Evolutionary conservation across 2,329 filamentous ascomycete species (phyloP).

Genomic region (Talaromyces sp.): DNA sequence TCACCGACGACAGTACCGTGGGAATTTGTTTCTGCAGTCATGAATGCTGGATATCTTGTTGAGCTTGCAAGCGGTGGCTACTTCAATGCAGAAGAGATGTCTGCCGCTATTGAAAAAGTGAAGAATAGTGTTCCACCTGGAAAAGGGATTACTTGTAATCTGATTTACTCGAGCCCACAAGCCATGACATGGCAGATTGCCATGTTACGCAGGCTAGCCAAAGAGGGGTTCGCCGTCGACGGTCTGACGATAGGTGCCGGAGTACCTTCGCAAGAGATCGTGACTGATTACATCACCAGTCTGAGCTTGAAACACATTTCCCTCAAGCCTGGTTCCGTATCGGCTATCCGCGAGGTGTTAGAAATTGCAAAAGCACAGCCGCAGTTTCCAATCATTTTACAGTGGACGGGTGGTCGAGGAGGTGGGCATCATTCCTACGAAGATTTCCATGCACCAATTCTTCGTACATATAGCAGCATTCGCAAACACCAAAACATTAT

Average conservation of each 20-base stretch:
- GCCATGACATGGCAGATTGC: constrained; percentile 55
- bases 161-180: constrained; percentile 54
- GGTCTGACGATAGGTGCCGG: constrained; percentile 89
- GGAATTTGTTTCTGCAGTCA: constrained; percentile 87
- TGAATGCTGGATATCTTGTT: constrained; percentile 93
- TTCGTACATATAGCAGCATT: constrained; percentile 87
- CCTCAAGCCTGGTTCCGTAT: constrained; percentile 88
- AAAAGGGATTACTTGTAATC: constrained; percentile 52
- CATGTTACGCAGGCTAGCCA: constrained; percentile 49
- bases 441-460: constrained; percentile 87
- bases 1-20: constrained; percentile 83
- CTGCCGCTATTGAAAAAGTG: constrained; percentile 46
- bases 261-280: constrained; percentile 88
- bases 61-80: constrained; percentile 88
- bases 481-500: constrained; percentile 82
- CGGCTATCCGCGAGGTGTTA: constrained; percentile 83
- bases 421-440: constrained; percentile 93
- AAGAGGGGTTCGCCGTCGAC: constrained; percentile 85
- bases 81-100: constrained; percentile 57
- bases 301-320: constrained; percentile 87
- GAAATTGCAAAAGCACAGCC: constrained; percentile 94
- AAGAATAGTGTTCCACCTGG: constrained; percentile 64
- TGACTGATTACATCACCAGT: constrained; percentile 88
- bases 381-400: constrained; percentile 80
- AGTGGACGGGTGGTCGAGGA: constrained; percentile 92